Evolutionary conservation across 768 basidiomycete genomes (phyloP).

Genomic region (Auriculariales sp.): DNA sequence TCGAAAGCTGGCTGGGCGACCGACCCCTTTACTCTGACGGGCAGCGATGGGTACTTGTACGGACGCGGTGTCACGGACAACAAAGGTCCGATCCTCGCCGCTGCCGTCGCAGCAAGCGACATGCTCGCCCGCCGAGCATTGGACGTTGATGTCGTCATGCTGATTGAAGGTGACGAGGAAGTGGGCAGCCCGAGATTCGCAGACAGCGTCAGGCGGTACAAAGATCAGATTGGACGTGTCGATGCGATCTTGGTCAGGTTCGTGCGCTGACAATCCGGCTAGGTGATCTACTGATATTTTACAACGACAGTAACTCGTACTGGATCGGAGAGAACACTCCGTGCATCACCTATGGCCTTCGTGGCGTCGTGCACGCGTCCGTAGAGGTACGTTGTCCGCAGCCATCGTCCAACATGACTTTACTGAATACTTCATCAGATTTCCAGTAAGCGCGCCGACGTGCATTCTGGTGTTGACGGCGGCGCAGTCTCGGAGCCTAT

Average conservation of each 20-base stretch:
- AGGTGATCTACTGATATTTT: not conserved
- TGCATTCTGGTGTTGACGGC: slow-evolving; percentile 91
- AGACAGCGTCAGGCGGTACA: slow-evolving; percentile 59
- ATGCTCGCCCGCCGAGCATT: slow-evolving; percentile 58
- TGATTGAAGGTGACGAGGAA: slow-evolving; percentile 96
- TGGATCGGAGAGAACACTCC: slow-evolving; percentile 91
- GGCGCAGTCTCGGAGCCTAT: slow-evolving; percentile 82
- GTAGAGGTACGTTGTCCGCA: slow-evolving; percentile 36
- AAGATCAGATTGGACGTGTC: slow-evolving; percentile 73
- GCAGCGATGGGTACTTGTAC: slow-evolving; percentile 79
- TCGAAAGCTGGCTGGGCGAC: slow-evolving; percentile 57
- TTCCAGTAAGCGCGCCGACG: slow-evolving; percentile 55
- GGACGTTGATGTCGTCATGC: slow-evolving; percentile 73
- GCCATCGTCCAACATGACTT: not conserved
- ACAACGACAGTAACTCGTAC: slow-evolving; percentile 62
- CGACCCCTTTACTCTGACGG: slow-evolving; percentile 70
- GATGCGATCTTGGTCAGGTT: slow-evolving; percentile 85
- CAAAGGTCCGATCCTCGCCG: slow-evolving; percentile 88
- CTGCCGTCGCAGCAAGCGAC: slow-evolving; percentile 79
- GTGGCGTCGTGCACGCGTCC: slow-evolving; percentile 84
- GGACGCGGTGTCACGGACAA: slow-evolving; percentile 89
- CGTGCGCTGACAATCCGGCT: slow-evolving; percentile 3
- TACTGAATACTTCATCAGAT: slow-evolving; percentile 30
- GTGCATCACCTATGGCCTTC: slow-evolving; percentile 87
- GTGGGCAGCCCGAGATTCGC: slow-evolving; percentile 80